These are phyloP conservation scores for Phyllosticta citriasiana DNA, from an alignment of 2,329 filamentous ascomycete species.

Conservation along the genomic window DNA sequence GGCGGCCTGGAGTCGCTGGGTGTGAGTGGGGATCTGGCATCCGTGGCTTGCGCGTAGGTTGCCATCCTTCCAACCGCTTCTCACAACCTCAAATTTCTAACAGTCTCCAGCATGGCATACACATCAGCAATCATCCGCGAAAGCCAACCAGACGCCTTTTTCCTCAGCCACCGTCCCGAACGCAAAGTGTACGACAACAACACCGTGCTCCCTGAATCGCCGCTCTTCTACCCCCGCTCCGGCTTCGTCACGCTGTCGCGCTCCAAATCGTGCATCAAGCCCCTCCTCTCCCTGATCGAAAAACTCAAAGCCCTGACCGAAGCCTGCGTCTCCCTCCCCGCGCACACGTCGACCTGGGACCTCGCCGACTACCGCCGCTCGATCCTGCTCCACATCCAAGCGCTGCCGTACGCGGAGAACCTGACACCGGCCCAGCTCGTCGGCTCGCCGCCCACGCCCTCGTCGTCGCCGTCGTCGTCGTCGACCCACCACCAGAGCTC, in stretches of 20 bases:
- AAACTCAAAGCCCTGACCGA: conserved; percentile 23
- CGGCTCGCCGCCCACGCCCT: background rate
- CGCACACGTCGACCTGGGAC: background rate
- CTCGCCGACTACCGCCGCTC: background rate
- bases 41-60: conserved; percentile 13
- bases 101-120: conserved; percentile 14
- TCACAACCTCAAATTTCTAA: background rate
- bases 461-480: background rate
- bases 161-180: conserved; percentile 15
- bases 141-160: conserved; percentile 18
- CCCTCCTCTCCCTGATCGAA: conserved; percentile 18
- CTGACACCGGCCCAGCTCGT: background rate
- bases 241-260: conserved; percentile 20
- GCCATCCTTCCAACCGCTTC: background rate
- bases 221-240: conserved; percentile 22
- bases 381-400: background rate
- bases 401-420: background rate
- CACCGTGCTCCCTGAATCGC: conserved; percentile 23
- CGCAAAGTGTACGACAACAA: background rate
- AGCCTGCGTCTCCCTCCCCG: conserved; percentile 15
- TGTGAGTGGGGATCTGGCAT: conserved; percentile 22
- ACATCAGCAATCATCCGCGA: conserved; percentile 25
- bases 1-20: conserved; percentile 25
- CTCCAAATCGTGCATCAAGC: conserved; percentile 13
- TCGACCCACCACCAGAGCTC: conserved; percentile 3